Conservation (phyloP, 2,329 filamentous ascomycete genomes). For the Arthrobotrys musiformis region DNA sequence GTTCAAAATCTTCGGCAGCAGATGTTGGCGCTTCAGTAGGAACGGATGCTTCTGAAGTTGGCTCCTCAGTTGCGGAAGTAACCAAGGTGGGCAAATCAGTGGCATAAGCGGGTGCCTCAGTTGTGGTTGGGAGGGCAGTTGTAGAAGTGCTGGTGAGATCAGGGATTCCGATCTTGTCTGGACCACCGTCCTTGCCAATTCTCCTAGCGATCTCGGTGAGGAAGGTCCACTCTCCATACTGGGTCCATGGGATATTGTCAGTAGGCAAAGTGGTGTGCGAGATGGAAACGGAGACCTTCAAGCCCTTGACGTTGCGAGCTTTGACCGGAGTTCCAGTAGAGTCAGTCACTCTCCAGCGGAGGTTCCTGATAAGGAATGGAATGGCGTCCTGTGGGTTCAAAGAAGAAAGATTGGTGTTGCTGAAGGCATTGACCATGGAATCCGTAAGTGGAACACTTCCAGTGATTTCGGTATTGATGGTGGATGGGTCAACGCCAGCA, state of each 20-base stretch:
- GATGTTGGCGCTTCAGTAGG: neutral
- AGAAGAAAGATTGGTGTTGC: slow-evolving; percentile 59
- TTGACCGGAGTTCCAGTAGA: neutral
- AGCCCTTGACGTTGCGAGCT: slow-evolving; percentile 11
- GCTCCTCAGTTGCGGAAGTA: neutral
- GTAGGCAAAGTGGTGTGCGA: slow-evolving; percentile 22
- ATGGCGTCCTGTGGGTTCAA: slow-evolving; percentile 60
- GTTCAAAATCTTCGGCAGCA: neutral
- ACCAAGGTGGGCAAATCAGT: neutral
- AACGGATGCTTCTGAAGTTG: neutral
- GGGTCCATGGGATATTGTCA: neutral
- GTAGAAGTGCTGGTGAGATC: neutral
- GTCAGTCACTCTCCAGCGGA: slow-evolving; percentile 61
- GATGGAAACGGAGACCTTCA: slow-evolving; percentile 34
- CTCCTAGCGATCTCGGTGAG: slow-evolving; percentile 45
- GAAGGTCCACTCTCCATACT: slow-evolving; percentile 34
- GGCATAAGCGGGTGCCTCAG: neutral
- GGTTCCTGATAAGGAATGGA: slow-evolving; percentile 59
- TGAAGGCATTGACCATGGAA: slow-evolving; percentile 60
- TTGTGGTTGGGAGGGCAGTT: neutral
- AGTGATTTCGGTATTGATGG: slow-evolving; percentile 60
- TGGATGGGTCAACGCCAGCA: neutral
- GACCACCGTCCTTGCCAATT: slow-evolving; percentile 45
- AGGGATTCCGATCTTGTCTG: slow-evolving; percentile 34
- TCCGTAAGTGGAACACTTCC: slow-evolving; percentile 63